These are phyloP conservation scores for Astrephomene gubernaculifera DNA, from an alignment of 139 green algal species.

Conservation along the genomic window DNA sequence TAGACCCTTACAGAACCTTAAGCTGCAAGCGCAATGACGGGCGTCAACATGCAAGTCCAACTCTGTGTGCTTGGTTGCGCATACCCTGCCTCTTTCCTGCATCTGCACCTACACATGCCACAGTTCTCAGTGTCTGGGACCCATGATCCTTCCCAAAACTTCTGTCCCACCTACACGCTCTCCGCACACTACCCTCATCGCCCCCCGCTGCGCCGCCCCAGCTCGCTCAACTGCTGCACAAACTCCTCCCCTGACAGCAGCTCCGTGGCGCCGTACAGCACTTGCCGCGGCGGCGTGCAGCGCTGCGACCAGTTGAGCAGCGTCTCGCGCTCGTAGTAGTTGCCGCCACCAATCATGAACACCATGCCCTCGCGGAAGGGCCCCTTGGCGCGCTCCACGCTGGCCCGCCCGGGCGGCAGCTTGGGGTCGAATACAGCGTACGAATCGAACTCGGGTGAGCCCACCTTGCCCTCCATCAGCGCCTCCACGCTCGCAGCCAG, in stretches of 20 bases:
- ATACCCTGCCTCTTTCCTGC: too few relatives aligned
- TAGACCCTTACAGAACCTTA: too few relatives aligned
- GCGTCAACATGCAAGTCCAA: too few relatives aligned
- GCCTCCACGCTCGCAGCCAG: constrained; percentile 89
- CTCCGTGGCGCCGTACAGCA: constrained; percentile 97
- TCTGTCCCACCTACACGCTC: too few relatives aligned
- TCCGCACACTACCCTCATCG: too few relatives aligned
- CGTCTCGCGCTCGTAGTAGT: constrained; percentile 93
- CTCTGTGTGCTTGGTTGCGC: too few relatives aligned
- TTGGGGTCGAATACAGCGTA: constrained; percentile 94
- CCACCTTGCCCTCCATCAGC: constrained; percentile 86
- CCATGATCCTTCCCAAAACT: too few relatives aligned
- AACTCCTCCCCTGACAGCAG: constrained; percentile 86
- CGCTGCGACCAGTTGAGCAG: constrained; percentile 75
- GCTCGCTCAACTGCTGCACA: constrained; percentile 80
- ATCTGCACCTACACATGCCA: too few relatives aligned
- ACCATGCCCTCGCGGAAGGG: constrained; percentile 91
- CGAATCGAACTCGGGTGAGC: constrained; percentile 74
- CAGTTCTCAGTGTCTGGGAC: too few relatives aligned
- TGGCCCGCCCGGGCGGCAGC: constrained; percentile 49
- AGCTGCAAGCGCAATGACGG: too few relatives aligned
- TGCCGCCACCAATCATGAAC: constrained; percentile 98
- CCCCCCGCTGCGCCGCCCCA: constrained; percentile 66
- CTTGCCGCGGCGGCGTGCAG: constrained; percentile 8
- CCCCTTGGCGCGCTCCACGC: constrained; percentile 56